A percentile compares a stretch with the other conserved stretches of the same genome.
Conservation (phyloP, 1,284 basidiomycete species). For the Veloporphyrellus conicus region DNA sequence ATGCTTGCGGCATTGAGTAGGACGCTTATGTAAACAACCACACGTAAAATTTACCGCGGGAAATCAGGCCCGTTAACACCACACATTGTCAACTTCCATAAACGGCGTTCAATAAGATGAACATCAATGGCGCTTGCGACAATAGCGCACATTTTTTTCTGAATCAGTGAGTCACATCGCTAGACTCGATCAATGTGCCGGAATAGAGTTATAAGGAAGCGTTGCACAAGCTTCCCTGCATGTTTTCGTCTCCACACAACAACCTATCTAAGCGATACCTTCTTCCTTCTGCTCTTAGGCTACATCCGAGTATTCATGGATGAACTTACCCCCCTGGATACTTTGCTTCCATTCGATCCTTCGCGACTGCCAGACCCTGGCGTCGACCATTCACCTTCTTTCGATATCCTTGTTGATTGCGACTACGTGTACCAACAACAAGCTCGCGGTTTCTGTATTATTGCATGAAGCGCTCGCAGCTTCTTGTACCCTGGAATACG, state of each 20-base stretch:
- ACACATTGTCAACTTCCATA: conserved; percentile 5
- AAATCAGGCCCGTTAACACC: too few species aligned
- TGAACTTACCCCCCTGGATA: neutral
- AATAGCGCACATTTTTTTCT: neutral
- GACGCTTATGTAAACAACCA: too few species aligned
- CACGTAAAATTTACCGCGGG: too few species aligned
- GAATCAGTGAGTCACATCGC: neutral
- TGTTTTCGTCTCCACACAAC: neutral
- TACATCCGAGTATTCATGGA: conserved; percentile 10
- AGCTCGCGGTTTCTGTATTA: conserved; percentile 2
- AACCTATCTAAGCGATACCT: neutral
- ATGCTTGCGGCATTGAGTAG: too few species aligned
- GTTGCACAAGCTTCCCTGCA: neutral
- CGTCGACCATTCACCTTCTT: neutral
- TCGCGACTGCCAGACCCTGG: neutral
- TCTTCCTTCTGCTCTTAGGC: neutral
- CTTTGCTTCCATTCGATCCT: neutral
- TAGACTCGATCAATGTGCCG: neutral
- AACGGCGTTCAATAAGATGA: conserved; percentile 6
- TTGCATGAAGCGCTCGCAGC: conserved; percentile 4
- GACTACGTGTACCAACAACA: neutral
- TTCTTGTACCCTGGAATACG: neutral
- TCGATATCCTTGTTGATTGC: conserved; percentile 1
- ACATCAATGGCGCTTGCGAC: neutral
- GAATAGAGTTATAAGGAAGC: neutral